A percentile compares a stretch with the other conserved stretches of the same genome.
Evolutionary conservation across 768 basidiomycete species (phyloP).

Genomic region (Suillus tomentosus): DNA sequence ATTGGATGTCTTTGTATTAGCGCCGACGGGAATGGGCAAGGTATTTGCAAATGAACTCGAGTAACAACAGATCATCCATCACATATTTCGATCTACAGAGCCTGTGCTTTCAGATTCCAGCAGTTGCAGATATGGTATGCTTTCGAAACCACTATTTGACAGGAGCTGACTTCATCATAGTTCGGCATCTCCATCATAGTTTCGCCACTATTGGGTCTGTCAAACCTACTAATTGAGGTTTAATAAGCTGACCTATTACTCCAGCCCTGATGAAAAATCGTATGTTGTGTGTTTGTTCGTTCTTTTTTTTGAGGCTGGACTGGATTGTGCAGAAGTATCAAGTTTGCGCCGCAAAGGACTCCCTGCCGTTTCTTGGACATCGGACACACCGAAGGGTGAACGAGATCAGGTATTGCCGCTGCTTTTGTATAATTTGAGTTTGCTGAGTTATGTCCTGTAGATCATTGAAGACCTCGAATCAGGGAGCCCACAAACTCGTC

Average conservation of each 20-base stretch:
- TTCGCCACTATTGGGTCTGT: constrained; percentile 73
- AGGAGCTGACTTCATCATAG: constrained; percentile 34
- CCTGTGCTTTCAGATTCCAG: constrained; percentile 85
- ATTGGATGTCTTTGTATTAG: constrained; percentile 74
- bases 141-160: neutral
- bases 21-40: constrained; percentile 91
- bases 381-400: constrained; percentile 59
- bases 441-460: constrained; percentile 36
- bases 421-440: neutral
- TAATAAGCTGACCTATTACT: neutral
- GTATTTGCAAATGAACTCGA: constrained; percentile 33
- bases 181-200: constrained; percentile 73
- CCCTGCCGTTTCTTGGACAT: constrained; percentile 61
- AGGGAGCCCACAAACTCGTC: constrained; percentile 54
- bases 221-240: neutral
- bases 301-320: neutral
- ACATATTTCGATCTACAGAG: constrained; percentile 46
- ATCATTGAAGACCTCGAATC: constrained; percentile 63
- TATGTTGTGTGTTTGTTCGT: constrained; percentile 34
- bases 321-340: constrained; percentile 55
- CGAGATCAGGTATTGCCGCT: constrained; percentile 47
- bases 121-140: constrained; percentile 58
- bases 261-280: constrained; percentile 84
- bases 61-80: neutral
- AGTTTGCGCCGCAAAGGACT: constrained; percentile 57